Evolutionary conservation across 2,329 filamentous ascomycete genomes (phyloP), one percentile per base, ranked within the genome.

Genomic region (Ilyonectria robusta): DNA sequence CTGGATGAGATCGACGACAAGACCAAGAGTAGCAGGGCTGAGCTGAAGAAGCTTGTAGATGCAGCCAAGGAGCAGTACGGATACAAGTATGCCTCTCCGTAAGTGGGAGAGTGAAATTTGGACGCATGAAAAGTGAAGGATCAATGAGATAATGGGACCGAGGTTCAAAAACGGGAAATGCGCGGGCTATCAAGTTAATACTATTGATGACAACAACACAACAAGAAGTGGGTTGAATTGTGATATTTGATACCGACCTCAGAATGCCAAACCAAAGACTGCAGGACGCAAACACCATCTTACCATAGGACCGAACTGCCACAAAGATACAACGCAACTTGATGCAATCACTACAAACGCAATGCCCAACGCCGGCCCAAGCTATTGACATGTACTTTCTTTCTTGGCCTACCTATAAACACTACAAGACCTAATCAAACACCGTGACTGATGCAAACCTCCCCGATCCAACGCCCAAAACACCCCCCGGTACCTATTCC

Each of bases 61-160:
- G 78, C 80, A 48, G 79, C 81, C 5, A 85, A 86, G 82, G 79
- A 81, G 75, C 77, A 84, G 76, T 85, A 82, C 66, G 81, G 81
- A 7, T 86, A 86, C 71, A 85, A 85, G 78, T 86, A 84, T 61
- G 56, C 78, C 2, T 84, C 82, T 6, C 83, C 83, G 9, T 85
- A 60, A 68, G 48, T 46, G 26, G 15, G 29, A 23, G 17, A 21
- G 4, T 23, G 6, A 13, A 33, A n/a, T 15, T 40, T 15, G 37
- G 42, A 59, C 15, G 46, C 19, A 29, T 5, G 9, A 40, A 23
- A 15, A 23, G 40, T 21, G 23, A 26, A n/a, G 23, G 17, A 42
- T 23, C 15, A 37, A 9, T 11, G 4, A 19, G 60, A 47, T 23
- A 13, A 21, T 8, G 21, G 6, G 10, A 15, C 54, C 59, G 48